phyloP scores from a whole-genome alignment of 73 alveolate species.

The Tetrahymena elliotti region DNA sequence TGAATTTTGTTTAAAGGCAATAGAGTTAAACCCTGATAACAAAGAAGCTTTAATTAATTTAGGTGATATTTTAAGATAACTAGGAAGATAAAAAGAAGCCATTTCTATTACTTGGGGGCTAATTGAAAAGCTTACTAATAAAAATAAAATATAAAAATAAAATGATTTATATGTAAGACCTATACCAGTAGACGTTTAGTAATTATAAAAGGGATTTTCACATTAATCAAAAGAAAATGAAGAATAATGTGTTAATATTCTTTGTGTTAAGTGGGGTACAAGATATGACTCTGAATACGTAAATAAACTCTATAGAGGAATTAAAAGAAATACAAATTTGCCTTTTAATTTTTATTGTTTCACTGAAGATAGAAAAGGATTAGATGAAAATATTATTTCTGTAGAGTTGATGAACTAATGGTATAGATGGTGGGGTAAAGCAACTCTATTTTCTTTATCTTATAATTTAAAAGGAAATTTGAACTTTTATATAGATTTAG shows the following conservation, averaged over 20 bases:
- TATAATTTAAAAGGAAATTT: slow-evolving; percentile 35
- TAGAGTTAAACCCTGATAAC: slow-evolving; percentile 40
- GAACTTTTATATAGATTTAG: slow-evolving; percentile 62
- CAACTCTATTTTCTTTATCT: slow-evolving; percentile 40
- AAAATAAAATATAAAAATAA: not conserved
- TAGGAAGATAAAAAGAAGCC: slow-evolving; percentile 58
- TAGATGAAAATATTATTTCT: slow-evolving; percentile 39
- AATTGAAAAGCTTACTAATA: slow-evolving; percentile 3
- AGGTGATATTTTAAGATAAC: slow-evolving; percentile 53
- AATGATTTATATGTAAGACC: slow-evolving; percentile 7
- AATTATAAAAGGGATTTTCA: not conserved
- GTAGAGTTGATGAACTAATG: slow-evolving; percentile 41
- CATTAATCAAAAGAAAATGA: not conserved
- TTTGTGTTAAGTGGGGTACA: slow-evolving; percentile 72
- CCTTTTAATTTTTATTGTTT: slow-evolving; percentile 55
- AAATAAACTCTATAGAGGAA: slow-evolving; percentile 55
- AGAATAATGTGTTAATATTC: slow-evolving; percentile 23
- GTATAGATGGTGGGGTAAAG: slow-evolving; percentile 82
- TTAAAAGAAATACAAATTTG: slow-evolving; percentile 25
- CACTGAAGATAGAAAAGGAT: slow-evolving; percentile 58
- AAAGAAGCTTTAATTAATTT: slow-evolving; percentile 50
- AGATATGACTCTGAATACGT: slow-evolving; percentile 69
- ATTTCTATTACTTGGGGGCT: slow-evolving; percentile 43
- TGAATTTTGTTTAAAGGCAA: slow-evolving; percentile 42
- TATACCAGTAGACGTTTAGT: not conserved